Percentiles rank a stretch among this genome's conserved stretches.
Evolutionary conservation across 2,329 filamentous ascomycete species (phyloP).

Genomic region (Ambrosiella xylebori): DNA sequence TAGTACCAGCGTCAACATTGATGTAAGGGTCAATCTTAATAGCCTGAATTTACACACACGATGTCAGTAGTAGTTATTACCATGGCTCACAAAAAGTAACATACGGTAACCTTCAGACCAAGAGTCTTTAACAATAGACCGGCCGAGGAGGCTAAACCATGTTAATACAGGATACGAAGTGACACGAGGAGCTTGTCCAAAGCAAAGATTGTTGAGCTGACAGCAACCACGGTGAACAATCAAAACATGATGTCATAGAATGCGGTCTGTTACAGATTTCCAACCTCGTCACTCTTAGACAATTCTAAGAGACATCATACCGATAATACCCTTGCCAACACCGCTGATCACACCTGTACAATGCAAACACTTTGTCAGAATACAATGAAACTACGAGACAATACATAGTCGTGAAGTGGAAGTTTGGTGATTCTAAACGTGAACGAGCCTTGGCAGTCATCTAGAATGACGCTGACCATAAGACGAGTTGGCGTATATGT

Average conservation of each 20-base stretch:
- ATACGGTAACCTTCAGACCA: conserved; percentile 55
- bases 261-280: too few species aligned
- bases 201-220: conserved; percentile 7
- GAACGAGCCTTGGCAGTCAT: not conserved
- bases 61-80: not conserved
- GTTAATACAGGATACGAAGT: not conserved
- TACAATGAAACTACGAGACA: conserved; percentile 1
- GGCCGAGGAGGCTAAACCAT: conserved; percentile 44
- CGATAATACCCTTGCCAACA: conserved; percentile 28
- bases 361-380: conserved; percentile 2
- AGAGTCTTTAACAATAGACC: conserved; percentile 52
- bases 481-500: too few species aligned
- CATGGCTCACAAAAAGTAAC: not conserved
- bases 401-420: not conserved
- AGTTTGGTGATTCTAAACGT: not conserved
- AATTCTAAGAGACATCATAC: conserved; percentile 1
- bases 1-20: conserved; percentile 22
- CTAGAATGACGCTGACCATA: too few species aligned
- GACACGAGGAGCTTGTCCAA: not conserved
- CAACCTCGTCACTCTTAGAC: too few species aligned
- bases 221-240: not conserved
- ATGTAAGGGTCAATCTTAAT: conserved; percentile 35
- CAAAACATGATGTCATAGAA: not conserved
- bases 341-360: conserved; percentile 25
- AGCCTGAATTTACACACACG: conserved; percentile 23